phyloP scores from a whole-genome alignment of 495 filamentous ascomycete genomes.

The Aspergillus hancockii region DNA sequence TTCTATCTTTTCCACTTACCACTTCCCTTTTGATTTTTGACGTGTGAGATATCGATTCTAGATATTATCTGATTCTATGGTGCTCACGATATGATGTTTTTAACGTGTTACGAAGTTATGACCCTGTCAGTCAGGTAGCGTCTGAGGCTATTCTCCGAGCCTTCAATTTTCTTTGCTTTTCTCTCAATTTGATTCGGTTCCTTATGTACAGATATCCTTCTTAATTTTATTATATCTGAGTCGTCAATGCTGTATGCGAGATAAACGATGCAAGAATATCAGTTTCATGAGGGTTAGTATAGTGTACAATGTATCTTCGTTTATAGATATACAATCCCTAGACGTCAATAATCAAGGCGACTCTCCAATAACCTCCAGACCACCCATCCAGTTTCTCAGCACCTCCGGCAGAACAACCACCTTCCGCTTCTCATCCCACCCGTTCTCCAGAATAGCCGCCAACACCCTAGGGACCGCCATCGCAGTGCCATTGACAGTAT shows the following conservation, averaged over 20 bases:
- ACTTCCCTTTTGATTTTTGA: neutral
- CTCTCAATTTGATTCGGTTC: conserved; percentile 3
- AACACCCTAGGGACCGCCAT: conserved; percentile 87
- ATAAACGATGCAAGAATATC: neutral
- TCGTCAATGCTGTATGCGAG: neutral
- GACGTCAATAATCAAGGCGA: neutral
- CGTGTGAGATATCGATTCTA: neutral
- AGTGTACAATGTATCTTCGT: neutral
- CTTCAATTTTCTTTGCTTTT: conserved; percentile 9
- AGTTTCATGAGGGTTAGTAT: neutral
- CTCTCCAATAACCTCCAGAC: conserved; percentile 60
- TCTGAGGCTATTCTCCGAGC: conserved; percentile 11
- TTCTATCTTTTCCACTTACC: neutral
- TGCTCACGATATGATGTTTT: conserved; percentile 2
- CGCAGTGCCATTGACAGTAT: conserved; percentile 93
- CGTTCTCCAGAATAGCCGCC: conserved; percentile 90
- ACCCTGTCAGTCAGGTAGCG: neutral
- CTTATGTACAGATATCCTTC: neutral
- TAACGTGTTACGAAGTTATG: conserved; percentile 9
- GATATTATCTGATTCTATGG: neutral
- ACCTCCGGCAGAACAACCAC: conserved; percentile 74
- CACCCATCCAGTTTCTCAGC: conserved; percentile 80
- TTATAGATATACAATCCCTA: neutral
- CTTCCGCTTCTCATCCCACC: conserved; percentile 70
- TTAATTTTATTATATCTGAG: neutral